Percentiles rank a stretch among this genome's conserved stretches.
Evolutionary conservation across 2,329 filamentous ascomycete species (phyloP).

Genomic region (Neopestalotiopsis sp.): DNA sequence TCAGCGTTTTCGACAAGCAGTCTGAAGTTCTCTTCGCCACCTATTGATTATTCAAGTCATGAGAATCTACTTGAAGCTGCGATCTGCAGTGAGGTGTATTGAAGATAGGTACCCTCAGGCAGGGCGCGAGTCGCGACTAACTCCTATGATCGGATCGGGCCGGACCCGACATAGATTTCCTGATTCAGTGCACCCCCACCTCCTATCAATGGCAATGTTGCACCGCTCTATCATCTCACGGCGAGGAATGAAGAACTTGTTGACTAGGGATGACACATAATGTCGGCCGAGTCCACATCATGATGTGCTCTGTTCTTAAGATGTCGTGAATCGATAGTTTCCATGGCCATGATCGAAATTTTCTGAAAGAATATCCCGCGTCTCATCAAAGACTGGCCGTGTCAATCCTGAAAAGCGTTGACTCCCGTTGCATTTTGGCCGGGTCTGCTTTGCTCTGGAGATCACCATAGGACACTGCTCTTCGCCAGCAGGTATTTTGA

Average conservation of each 20-base stretch:
- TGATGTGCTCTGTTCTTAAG: neutral
- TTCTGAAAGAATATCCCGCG: neutral
- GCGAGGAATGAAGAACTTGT: neutral
- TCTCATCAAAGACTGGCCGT: neutral
- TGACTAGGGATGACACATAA: neutral
- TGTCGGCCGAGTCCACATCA: neutral
- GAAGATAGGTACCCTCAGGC: neutral
- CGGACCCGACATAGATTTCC: neutral
- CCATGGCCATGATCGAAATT: neutral
- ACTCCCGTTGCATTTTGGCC: neutral
- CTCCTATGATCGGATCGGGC: slow-evolving; percentile 3
- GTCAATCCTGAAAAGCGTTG: neutral
- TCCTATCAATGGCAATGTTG: neutral
- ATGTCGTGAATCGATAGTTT: neutral
- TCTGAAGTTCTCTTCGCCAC: no score
- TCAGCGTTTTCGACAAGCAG: no score
- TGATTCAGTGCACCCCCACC: neutral
- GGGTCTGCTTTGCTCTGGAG: no score
- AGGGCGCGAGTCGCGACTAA: neutral
- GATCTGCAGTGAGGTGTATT: no score
- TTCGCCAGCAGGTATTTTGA: neutral
- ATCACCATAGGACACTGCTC: neutral
- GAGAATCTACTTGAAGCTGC: no score
- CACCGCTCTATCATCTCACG: neutral
- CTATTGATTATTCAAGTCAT: no score